Conservation (phyloP, 768 basidiomycete species). For the Xerocomellus dryophilus region DNA sequence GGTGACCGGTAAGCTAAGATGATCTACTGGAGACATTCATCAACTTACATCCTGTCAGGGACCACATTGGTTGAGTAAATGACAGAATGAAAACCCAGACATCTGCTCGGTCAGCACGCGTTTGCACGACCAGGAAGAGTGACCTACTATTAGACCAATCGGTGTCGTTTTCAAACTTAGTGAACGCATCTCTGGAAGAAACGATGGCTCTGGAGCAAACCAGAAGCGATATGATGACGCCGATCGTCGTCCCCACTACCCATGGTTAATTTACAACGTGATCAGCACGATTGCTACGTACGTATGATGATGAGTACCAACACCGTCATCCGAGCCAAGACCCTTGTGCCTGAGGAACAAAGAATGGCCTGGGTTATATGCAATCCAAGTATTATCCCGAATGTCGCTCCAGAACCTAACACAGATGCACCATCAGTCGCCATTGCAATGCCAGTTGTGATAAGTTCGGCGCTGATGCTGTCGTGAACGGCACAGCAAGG, state of each 20-base stretch:
- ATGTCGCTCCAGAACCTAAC: constrained; percentile 19
- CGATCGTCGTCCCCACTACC: constrained; percentile 21
- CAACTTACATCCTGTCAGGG: constrained; percentile 22
- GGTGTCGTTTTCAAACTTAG: constrained; percentile 26
- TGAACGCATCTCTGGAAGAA: constrained; percentile 19
- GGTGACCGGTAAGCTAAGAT: neutral
- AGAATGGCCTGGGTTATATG: constrained; percentile 19
- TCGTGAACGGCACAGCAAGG: neutral
- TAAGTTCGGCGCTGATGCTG: constrained; percentile 14
- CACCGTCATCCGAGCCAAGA: constrained; percentile 24
- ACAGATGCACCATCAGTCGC: constrained; percentile 21
- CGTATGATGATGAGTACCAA: constrained; percentile 15
- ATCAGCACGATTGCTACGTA: constrained; percentile 1
- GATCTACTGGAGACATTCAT: neutral
- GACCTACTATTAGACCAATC: constrained; percentile 22
- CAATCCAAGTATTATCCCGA: constrained; percentile 19
- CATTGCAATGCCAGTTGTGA: constrained; percentile 23
- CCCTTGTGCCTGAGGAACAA: constrained; percentile 22
- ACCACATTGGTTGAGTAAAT: constrained; percentile 29
- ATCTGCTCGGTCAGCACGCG: constrained; percentile 7
- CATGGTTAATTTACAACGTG: neutral
- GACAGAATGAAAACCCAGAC: constrained; percentile 25
- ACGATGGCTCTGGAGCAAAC: constrained; percentile 17
- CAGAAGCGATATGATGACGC: constrained; percentile 14
- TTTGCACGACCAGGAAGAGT: neutral